Base-by-base conservation (phyloP, 1,284 basidiomycete genomes). In the Moesziomyces sp. region DNA sequence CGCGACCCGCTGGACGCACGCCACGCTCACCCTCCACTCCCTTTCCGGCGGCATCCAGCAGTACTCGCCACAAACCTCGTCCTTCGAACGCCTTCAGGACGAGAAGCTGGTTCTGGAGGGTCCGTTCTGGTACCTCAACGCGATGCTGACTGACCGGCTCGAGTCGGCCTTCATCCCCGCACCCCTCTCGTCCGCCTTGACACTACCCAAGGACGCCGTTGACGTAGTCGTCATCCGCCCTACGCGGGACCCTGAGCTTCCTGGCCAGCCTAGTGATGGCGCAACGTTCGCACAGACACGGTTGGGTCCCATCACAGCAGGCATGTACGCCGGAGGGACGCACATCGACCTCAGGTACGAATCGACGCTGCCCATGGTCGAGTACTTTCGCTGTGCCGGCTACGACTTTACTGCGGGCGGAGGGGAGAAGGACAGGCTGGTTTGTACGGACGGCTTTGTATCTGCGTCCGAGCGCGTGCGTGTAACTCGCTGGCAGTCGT, bases 221-320 rank as follows among this genome's bases (percentile, higher is more conserved):
- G 93, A 97, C 75, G 73, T 97, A 11, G 86, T 95, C 21, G 85
- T 93, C n/a, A 84, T 97, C n/a, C 89, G 95, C 2, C 95, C 95
- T 0, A 76, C 87, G 19, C 87, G 91, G 4, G 90, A 93, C 80
- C 90, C 90, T 1, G 82, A 84, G 13, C 61, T 73, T 8, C 33
- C 24, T n/a, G 19, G 16, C 16, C 18, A 44, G 46, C 38, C 42
- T 43, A 35, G 52, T 1, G 48, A 38, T 3, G 23, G 18, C 5
- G n/a, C 45, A 5, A 55, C 42, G 23, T 77, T 75, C 50, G 76
- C 76, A 9, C 19, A 28, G n/a, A 55, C 62, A 8, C 42, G 58
- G 38, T 58, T 81, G 3, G 57, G 48, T 1, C 46, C 45, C 2
- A 70, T 81, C 40, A 72, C 73, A 13, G 21, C 52, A 4, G 76